Evolutionary conservation across 2,329 filamentous ascomycete genomes (phyloP), one percentile per base, ranked within the genome.

Genomic region (Stagonosporopsis chrysanthemi): DNA sequence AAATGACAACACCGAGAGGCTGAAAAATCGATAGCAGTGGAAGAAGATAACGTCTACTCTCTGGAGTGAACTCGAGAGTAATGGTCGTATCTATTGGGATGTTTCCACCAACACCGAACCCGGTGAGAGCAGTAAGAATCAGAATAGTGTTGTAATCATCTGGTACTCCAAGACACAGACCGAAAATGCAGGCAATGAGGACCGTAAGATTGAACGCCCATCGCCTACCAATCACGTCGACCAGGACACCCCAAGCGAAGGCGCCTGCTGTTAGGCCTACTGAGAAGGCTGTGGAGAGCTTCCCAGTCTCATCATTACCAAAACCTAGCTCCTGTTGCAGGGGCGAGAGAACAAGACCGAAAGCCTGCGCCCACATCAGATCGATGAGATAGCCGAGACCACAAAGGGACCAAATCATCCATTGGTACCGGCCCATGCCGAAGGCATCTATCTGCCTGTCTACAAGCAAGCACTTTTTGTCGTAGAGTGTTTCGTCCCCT

Each of bases 141-240:
- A 85, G 76, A 44, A 86, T 83, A 3, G 79, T 79, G 15, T 66
- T 78, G 71, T 85, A 85, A 11, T 72, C 79, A 52, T 81, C 77
- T 8, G 82, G 80, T 1, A 78, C 79, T 14, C 80, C 84, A 1
- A 85, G 76, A 22, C 78, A 80, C 0, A 85, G 70, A 8, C 84
- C 83, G 57, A 86, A 86, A 3, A 83, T 67, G 8, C 81, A 81
- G 0, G 82, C 76, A 50, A 85, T 77, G n/a, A 86, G 75, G 43
- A 83, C 83, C 0, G 84, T 86, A 35, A 84, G 62, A 65, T 86
- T 86, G 73, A 86, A 86, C 0, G 83, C 83, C 80, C 82, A 85
- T 52, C 78, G 77, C 28, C 84, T 49, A 77, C 79, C 80, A 36
- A 82, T 76, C 29, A 85, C 79, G 60, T 86, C 84, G 6, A 84